Evolutionary conservation across 768 basidiomycete species (phyloP).

Genomic region (Mrakia blollopis): DNA sequence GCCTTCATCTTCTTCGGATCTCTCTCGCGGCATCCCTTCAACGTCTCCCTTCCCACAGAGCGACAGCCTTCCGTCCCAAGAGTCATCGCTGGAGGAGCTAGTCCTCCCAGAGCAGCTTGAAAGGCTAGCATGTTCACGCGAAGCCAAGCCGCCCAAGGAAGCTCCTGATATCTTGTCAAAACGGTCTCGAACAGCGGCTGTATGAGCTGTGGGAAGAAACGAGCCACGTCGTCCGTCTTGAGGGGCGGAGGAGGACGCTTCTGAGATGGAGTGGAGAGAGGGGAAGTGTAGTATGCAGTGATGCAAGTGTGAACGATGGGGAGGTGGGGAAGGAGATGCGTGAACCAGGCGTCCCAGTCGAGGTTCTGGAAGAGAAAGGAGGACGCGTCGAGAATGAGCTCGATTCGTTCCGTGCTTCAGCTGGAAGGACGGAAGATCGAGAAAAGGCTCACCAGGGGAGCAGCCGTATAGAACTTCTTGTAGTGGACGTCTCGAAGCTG

Average conservation of each 20-base stretch:
- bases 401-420: not conserved
- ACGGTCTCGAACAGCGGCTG: too few species aligned
- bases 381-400: not conserved
- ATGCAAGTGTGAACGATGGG: not conserved
- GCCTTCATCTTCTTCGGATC: conserved; percentile 1
- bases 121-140: too few species aligned
- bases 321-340: not conserved
- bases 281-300: not conserved
- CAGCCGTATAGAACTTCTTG: not conserved
- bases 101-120: too few species aligned
- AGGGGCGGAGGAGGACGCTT: not conserved
- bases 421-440: not conserved
- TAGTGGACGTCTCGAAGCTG: not conserved
- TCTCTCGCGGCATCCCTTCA: not conserved
- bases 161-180: too few species aligned
- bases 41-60: too few species aligned
- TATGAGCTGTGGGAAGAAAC: too few species aligned
- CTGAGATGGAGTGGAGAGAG: not conserved
- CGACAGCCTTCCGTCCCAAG: too few species aligned
- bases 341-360: not conserved
- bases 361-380: not conserved
- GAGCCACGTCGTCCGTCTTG: not conserved
- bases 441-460: not conserved
- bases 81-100: too few species aligned
- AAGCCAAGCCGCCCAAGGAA: too few species aligned